Evolutionary conservation across 2,329 filamentous ascomycete species (phyloP).

Genomic region (Salinomyces thailandicus): DNA sequence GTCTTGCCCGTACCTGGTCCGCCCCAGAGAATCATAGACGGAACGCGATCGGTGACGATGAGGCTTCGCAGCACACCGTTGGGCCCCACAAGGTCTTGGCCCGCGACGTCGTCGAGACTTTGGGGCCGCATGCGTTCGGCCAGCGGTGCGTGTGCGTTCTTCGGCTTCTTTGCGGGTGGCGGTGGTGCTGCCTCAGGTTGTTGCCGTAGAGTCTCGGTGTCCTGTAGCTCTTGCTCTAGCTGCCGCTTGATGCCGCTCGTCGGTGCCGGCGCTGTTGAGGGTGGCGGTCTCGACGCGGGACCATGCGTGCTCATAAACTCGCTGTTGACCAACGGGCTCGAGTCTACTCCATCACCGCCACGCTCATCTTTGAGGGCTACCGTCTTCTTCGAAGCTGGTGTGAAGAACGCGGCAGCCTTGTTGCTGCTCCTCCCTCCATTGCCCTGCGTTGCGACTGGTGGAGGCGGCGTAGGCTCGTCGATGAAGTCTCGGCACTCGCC

Average conservation of each 20-base stretch:
- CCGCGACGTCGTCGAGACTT: slow-evolving; percentile 74
- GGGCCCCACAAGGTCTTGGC: slow-evolving; percentile 81
- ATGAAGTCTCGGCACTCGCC: slow-evolving; percentile 63
- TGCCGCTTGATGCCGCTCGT: slow-evolving; percentile 17
- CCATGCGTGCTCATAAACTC: slow-evolving; percentile 11
- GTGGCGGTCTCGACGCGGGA: slow-evolving; percentile 4
- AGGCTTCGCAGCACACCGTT: slow-evolving; percentile 75
- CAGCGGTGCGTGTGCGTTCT: slow-evolving; percentile 63
- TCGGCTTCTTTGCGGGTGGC: slow-evolving; percentile 52
- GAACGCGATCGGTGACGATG: slow-evolving; percentile 75
- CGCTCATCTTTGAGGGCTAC: slow-evolving; percentile 19
- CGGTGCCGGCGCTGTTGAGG: slow-evolving; percentile 15
- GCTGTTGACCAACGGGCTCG: slow-evolving; percentile 11
- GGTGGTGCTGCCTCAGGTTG: not conserved
- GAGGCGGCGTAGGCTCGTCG: slow-evolving; percentile 39
- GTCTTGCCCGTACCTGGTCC: slow-evolving; percentile 74
- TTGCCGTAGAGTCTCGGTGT: slow-evolving; percentile 9
- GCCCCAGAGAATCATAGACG: slow-evolving; percentile 93
- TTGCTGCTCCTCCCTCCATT: slow-evolving; percentile 15
- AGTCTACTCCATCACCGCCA: slow-evolving; percentile 4
- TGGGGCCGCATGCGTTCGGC: slow-evolving; percentile 88
- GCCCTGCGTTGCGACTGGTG: slow-evolving; percentile 25
- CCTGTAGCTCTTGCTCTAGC: slow-evolving; percentile 13
- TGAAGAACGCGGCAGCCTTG: slow-evolving; percentile 43
- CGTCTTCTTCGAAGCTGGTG: slow-evolving; percentile 37